These are phyloP conservation scores for Pterothamnion heteromorphum DNA, from an alignment of 31 red algal species.

Conservation along the genomic window DNA sequence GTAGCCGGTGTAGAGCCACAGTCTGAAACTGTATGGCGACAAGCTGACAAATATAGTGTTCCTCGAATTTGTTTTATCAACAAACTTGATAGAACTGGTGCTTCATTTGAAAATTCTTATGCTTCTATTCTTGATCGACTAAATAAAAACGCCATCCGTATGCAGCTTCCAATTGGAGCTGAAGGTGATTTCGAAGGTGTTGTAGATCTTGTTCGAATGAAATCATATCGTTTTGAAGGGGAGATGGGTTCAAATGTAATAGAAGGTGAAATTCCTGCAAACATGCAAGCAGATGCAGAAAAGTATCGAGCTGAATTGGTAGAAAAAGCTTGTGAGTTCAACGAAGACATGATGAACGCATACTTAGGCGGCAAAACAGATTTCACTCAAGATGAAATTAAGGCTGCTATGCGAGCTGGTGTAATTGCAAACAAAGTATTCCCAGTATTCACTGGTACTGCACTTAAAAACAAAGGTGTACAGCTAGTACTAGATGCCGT, in stretches of 20 bases:
- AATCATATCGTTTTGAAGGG: not conserved
- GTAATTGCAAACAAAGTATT: constrained; percentile 73
- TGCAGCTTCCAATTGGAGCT: constrained; percentile 95
- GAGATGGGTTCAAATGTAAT: not conserved
- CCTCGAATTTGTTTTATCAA: constrained; percentile 99
- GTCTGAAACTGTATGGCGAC: constrained; percentile 99
- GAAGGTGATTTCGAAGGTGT: constrained; percentile 90
- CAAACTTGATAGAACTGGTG: constrained; percentile 98
- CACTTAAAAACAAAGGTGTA: constrained; percentile 99
- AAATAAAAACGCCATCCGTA: constrained; percentile 67
- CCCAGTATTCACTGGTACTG: constrained; percentile 97
- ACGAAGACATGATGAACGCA: constrained; percentile 84
- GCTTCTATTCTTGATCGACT: constrained; percentile 84
- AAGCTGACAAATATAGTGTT: constrained; percentile 92
- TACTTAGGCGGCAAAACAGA: constrained; percentile 94
- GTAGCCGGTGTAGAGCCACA: constrained; percentile 99
- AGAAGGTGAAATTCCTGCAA: constrained; percentile 70
- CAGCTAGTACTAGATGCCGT: constrained; percentile 97
- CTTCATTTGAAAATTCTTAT: constrained; percentile 90
- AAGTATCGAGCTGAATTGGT: constrained; percentile 87
- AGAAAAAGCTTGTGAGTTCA: constrained; percentile 85
- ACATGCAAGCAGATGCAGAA: constrained; percentile 66
- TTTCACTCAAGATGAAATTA: constrained; percentile 59
- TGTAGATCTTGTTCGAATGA: constrained; percentile 94
- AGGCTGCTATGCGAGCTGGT: constrained; percentile 80